Evolutionary conservation across 441 rosid genomes (phyloP).

Genomic region (Pelargonium fulgidum): DNA sequence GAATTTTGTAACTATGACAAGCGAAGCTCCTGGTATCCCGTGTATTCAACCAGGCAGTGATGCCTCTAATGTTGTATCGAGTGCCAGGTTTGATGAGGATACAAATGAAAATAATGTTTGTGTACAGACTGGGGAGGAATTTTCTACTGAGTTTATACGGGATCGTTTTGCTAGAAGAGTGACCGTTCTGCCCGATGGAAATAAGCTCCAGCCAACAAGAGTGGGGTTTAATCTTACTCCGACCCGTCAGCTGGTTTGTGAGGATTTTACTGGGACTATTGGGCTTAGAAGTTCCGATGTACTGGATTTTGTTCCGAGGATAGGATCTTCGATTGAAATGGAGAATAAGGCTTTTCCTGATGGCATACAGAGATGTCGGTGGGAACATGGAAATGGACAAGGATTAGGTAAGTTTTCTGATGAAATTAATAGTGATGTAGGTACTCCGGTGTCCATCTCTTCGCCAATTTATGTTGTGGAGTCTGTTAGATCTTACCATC

Average conservation of each 20-base stretch:
- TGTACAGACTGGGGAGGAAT: slow-evolving; percentile 58
- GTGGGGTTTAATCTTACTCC: slow-evolving; percentile 23
- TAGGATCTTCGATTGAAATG: slow-evolving; percentile 23
- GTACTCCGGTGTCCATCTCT: slow-evolving; percentile 7
- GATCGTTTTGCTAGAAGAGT: slow-evolving; percentile 40
- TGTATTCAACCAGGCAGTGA: slow-evolving; percentile 30
- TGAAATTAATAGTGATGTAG: slow-evolving; percentile 20
- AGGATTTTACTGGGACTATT: slow-evolving; percentile 35
- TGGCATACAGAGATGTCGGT: slow-evolving; percentile 17
- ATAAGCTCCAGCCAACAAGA: slow-evolving; percentile 21
- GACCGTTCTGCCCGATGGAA: slow-evolving; percentile 22
- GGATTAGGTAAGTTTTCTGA: slow-evolving; percentile 12
- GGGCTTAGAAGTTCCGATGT: slow-evolving; percentile 34
- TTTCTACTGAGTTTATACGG: slow-evolving; percentile 43
- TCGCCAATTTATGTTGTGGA: slow-evolving; percentile 20
- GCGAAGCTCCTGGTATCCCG: slow-evolving; percentile 40
- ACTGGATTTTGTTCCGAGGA: slow-evolving; percentile 26
- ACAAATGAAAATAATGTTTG: slow-evolving; percentile 33
- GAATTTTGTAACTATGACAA: slow-evolving; percentile 37
- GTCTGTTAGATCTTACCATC: slow-evolving; percentile 37
- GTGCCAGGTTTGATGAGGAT: slow-evolving; percentile 21
- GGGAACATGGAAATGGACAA: slow-evolving; percentile 23
- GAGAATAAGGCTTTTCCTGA: slow-evolving; percentile 23
- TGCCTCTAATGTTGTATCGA: slow-evolving; percentile 19
- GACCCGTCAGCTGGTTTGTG: slow-evolving; percentile 32